Percentiles rank a stretch among this genome's conserved stretches.
These are phyloP conservation scores for Amaranthus hypochondriacus DNA, from an alignment of 148 eudicot genomes.

Conservation along the genomic window DNA sequence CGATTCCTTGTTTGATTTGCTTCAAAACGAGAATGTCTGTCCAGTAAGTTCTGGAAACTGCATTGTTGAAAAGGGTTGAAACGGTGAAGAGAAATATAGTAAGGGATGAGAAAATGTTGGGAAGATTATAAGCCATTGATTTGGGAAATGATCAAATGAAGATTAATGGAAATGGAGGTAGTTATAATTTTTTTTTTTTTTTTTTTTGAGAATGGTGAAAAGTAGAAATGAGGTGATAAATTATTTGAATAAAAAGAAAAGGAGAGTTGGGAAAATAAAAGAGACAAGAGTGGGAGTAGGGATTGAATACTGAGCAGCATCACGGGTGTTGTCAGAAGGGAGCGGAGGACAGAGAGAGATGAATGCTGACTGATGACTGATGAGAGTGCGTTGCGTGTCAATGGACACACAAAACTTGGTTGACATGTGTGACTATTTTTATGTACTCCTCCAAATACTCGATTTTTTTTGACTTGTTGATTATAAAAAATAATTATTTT, in stretches of 20 bases:
- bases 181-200: neutral
- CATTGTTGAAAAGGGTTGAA: constrained; percentile 10
- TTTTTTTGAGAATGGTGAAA: neutral
- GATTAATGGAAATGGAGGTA: neutral
- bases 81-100: constrained; percentile 6
- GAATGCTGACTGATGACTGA: constrained; percentile 2
- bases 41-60: constrained; percentile 44
- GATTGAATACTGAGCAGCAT: constrained; percentile 13
- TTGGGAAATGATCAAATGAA: neutral
- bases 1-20: constrained; percentile 39
- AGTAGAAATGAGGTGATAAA: neutral
- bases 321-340: constrained; percentile 35
- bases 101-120: neutral
- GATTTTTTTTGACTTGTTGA: too few species aligned
- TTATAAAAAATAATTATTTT: too few species aligned
- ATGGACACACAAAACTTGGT: neutral
- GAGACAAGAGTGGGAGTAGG: neutral
- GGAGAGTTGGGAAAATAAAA: neutral
- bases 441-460: too few species aligned
- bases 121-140: neutral
- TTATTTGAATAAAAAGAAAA: neutral
- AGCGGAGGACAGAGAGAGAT: constrained; percentile 17
- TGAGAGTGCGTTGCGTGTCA: constrained; percentile 5
- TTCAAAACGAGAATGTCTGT: constrained; percentile 47
- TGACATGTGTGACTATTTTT: neutral